Base-by-base conservation (phyloP, 495 filamentous ascomycete species). In the Corynascus novoguineensis region DNA sequence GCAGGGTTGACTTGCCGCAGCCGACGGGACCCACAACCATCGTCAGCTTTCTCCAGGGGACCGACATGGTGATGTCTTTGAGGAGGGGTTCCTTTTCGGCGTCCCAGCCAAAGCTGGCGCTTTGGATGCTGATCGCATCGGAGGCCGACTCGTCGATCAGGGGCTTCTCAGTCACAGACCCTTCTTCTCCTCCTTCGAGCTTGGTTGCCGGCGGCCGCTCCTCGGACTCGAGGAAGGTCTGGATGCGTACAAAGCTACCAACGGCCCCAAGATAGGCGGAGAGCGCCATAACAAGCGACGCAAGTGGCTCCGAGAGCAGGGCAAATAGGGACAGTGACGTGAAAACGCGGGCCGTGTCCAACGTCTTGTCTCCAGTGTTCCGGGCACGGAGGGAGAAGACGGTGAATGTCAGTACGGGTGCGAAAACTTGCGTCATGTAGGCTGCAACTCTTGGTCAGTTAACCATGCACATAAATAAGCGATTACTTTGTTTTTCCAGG, bases 311-410 rank as follows among this genome's bases (percentile, higher is more conserved):
- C 1, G 82, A 72, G 15, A 87, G 68, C 21, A 87, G 73, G 0
- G 79, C 70, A 53, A 86, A 82, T 0, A 86, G 77, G 0, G 83
- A 82, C 3, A 86, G 58, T 0, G 84, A 77, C 0, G 84, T 86
- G 64, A 82, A 86, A 0, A 79, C 74, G 27, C 68, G 73, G 2
- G 78, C 69, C 5, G 78, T 78, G 42, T 76, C 75, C 24, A 85
- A 64, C 4, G 73, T 75, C 41, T 52, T 35, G 25, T 66, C 64
- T 12, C 74, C 71, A 21, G 35, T 50, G 55, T 64, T 44, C 12
- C 64, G 56, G 32, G 64, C 64, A 21, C 59, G 61, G 9, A 62
- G 50, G 7, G 64, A 61, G 32, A 66, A 67, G 47, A 72, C 66
- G 22, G 74, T 71, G 29, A 79, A 71, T 2, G 80, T 76, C 17